phyloP scores from a whole-genome alignment of 345 rosid genomes.

The Aquilaria sinensis region DNA sequence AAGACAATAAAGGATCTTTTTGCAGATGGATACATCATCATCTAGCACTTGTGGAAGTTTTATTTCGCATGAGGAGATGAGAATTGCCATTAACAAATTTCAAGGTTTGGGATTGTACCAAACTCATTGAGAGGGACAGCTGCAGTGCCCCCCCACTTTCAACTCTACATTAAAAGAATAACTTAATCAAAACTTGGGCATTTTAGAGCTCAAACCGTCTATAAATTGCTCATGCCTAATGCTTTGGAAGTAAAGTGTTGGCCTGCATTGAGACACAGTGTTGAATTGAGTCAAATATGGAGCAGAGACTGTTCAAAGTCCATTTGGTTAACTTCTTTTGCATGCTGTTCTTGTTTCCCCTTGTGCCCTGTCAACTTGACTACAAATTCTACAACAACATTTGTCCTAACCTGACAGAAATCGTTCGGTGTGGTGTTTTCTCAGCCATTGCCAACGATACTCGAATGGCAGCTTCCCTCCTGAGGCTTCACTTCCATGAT shows the following conservation, averaged over 20 bases:
- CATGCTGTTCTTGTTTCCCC: constrained; percentile 23
- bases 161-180: neutral
- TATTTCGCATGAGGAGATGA: constrained; percentile 14
- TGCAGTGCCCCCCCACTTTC: constrained; percentile 30
- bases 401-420: constrained; percentile 40
- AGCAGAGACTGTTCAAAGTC: constrained; percentile 14
- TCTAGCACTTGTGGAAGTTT: constrained; percentile 18
- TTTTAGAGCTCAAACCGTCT: neutral
- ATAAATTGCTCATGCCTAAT: constrained; percentile 26
- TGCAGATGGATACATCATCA: constrained; percentile 23
- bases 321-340: constrained; percentile 18
- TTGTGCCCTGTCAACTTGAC: constrained; percentile 47
- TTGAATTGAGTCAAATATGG: constrained; percentile 19
- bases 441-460: constrained; percentile 54
- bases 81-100: constrained; percentile 11
- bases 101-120: constrained; percentile 35
- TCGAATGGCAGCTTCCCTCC: constrained; percentile 62
- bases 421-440: constrained; percentile 40
- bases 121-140: constrained; percentile 31
- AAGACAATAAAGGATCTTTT: constrained; percentile 4
- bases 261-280: neutral
- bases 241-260: constrained; percentile 3
- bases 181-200: constrained; percentile 1
- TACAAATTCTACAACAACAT: constrained; percentile 37
- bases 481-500: constrained; percentile 70